Evolutionary conservation across 208 protist species (phyloP).

Genomic region (Sergeia podlipaevii): DNA sequence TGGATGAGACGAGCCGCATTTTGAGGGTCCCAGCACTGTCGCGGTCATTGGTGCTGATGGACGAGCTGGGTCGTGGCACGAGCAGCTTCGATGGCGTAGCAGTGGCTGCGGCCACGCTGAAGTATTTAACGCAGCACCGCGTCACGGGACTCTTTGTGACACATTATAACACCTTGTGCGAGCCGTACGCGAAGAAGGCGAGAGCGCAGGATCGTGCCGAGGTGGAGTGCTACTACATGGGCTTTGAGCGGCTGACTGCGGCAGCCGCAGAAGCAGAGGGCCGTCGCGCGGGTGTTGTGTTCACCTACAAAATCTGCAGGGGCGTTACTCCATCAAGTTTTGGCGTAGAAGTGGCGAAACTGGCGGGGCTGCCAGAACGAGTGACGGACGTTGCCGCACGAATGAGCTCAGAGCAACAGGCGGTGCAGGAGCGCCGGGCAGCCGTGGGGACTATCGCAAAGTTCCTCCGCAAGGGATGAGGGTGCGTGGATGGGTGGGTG

Average conservation of each 20-base stretch:
- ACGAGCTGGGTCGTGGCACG: slow-evolving; percentile 96
- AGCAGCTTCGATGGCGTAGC: slow-evolving; percentile 93
- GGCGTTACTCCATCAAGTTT: slow-evolving; percentile 90
- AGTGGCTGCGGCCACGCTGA: slow-evolving; percentile 90
- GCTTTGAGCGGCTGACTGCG: slow-evolving; percentile 85
- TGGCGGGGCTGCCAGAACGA: slow-evolving; percentile 65
- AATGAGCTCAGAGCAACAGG: slow-evolving; percentile 48
- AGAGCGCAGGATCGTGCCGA: not conserved
- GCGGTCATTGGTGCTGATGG: slow-evolving; percentile 93
- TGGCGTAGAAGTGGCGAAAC: slow-evolving; percentile 85
- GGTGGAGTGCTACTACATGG: slow-evolving; percentile 86
- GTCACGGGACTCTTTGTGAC: slow-evolving; percentile 94
- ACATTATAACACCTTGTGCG: slow-evolving; percentile 89
- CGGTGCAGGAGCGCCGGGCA: slow-evolving; percentile 22
- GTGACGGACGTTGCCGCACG: slow-evolving; percentile 61
- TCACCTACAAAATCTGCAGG: slow-evolving; percentile 78
- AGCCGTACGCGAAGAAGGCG: slow-evolving; percentile 39
- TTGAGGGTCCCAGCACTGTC: slow-evolving; percentile 63
- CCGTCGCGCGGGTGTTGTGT: slow-evolving; percentile 29
- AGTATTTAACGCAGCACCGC: slow-evolving; percentile 67
- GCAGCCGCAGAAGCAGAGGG: not conserved
- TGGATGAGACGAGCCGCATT: slow-evolving; percentile 95
- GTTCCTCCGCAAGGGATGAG: slow-evolving; percentile 6
- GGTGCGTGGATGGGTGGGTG: not conserved
- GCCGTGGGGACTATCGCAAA: slow-evolving; percentile 19